Evolutionary conservation across 2,329 filamentous ascomycete genomes (phyloP), one percentile per base, ranked within the genome.

Genomic region (Aspergillus aculeatus): DNA sequence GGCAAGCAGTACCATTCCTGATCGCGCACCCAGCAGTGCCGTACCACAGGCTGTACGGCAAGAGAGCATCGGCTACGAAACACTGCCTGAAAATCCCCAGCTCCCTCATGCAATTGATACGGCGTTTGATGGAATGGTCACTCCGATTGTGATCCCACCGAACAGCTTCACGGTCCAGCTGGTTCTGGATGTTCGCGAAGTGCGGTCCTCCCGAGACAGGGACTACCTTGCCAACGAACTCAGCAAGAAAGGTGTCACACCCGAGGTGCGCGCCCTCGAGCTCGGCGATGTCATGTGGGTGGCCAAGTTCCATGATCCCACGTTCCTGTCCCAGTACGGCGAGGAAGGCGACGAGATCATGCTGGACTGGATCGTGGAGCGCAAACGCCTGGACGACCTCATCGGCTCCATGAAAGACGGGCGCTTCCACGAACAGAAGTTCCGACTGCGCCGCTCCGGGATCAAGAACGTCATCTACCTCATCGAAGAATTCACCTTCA

Each of bases 371-470:
- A 90, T 95, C 49, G 84, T 92, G 1, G 91, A 95, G 75, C 83
- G 91, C 62, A 95, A 95, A 71, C 83, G 91, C 9, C 82, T 93
- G 0, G 90, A 94, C 69, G 91, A 95, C 71, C 78, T 95, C 50
- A 83, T 94, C n/a, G 80, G 83, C 54, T 92, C 89, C 62, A 91
- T 95, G 76, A 92, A 90, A 73, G 91, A 94, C 63, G 89, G 90
- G 1, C 86, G 91, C 2, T 94, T 92, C 67, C 88, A 89, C 66
- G 91, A 95, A 72, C 91, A 95, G 71, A 94, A 95, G 71, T 94
- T 92, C 70, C 87, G 91, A 1, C 81, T 94, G 11, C 83, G 84
- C 57, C 86, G 86, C 54, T 90, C 86, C 0, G 90, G 90, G 0
- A 81, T 91, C n/a, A 85, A 84, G 59, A 89, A 92, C 66, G 88